Percentiles rank a stretch among this genome's conserved stretches.
Conservation (phyloP, 2,329 filamentous ascomycete species). For the Tricladium varicosporioides region DNA sequence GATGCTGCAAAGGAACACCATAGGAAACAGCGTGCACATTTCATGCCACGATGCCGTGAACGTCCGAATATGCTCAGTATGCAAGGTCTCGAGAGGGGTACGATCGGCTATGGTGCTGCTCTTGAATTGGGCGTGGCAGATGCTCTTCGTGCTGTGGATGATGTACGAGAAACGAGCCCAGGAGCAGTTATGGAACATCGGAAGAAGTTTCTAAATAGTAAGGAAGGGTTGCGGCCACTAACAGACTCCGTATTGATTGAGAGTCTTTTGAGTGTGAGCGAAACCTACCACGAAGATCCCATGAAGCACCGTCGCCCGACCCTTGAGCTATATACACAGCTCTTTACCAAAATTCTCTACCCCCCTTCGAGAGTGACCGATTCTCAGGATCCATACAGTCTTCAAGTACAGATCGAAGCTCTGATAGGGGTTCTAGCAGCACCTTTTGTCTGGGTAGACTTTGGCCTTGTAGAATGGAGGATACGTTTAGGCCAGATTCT, state of each 20-base stretch:
- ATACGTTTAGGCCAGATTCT: conserved; percentile 70
- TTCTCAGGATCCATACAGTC: conserved; percentile 56
- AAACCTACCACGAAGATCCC: conserved; percentile 54
- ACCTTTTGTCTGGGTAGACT: conserved; percentile 71
- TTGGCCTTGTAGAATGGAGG: conserved; percentile 72
- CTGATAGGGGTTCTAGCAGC: conserved; percentile 63
- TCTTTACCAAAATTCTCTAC: conserved; percentile 59
- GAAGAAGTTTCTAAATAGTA: conserved; percentile 34
- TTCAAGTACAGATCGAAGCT: conserved; percentile 68
- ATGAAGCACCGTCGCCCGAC: conserved; percentile 48
- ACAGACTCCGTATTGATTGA: conserved; percentile 58
- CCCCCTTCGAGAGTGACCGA: conserved; percentile 56
- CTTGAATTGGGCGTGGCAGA: conserved; percentile 65
- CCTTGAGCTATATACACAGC: conserved; percentile 59
- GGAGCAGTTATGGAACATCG: conserved; percentile 24
- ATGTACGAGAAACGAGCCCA: conserved; percentile 12
- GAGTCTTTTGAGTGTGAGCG: conserved; percentile 50
- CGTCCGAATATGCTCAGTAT: conserved; percentile 69
- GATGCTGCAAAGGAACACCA: conserved; percentile 17
- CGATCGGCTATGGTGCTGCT: conserved; percentile 66
- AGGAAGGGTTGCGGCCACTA: conserved; percentile 47
- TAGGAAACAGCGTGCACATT: conserved; percentile 26
- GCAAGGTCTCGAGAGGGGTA: conserved; percentile 69
- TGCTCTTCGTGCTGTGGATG: conserved; percentile 41
- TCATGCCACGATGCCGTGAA: conserved; percentile 32